phyloP scores from a whole-genome alignment of 176 grass and related monocot genomes.

The Elaeis guineensis region DNA sequence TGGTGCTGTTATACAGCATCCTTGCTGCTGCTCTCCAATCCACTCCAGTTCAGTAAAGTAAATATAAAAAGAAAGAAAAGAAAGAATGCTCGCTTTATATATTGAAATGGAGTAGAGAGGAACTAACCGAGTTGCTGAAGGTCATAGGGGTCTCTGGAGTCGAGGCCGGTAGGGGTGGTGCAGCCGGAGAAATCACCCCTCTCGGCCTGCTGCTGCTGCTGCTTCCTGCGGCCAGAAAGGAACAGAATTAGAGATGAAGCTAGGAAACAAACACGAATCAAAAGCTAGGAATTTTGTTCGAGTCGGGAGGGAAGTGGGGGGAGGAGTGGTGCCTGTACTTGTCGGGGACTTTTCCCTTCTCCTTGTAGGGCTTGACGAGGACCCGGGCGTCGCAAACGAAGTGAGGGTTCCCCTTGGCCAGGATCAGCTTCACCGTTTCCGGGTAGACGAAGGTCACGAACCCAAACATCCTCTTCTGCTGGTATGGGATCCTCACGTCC shows the following conservation, averaged over 20 bases:
- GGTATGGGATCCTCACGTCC: conserved; percentile 92
- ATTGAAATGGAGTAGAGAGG: too few relatives aligned
- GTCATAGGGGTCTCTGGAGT: conserved; percentile 60
- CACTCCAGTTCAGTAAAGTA: background rate
- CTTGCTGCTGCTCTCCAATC: conserved; percentile 41
- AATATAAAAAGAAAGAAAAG: background rate
- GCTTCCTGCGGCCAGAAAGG: conserved; percentile 40
- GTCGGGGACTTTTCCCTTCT: conserved; percentile 95
- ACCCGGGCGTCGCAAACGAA: conserved; percentile 92
- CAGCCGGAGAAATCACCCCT: conserved; percentile 62
- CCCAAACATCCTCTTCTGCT: conserved; percentile 99
- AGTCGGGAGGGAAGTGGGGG: background rate
- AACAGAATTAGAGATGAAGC: background rate
- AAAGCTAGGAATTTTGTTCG: background rate
- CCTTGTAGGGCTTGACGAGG: conserved; percentile 92
- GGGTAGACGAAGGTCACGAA: conserved; percentile 97
- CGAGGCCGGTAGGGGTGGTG: conserved; percentile 42
- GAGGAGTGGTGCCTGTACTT: conserved; percentile 57
- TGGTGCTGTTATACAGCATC: conserved; percentile 62
- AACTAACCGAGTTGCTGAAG: conserved; percentile 69
- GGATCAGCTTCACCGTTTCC: conserved; percentile 86
- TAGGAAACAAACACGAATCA: background rate
- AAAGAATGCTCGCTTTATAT: too few relatives aligned
- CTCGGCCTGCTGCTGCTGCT: conserved; percentile 37
- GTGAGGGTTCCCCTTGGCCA: conserved; percentile 90